A percentile compares a stretch with the other conserved stretches of the same genome.
Evolutionary conservation across 768 basidiomycete species (phyloP).

Genomic region (Arthromyces matolae): DNA sequence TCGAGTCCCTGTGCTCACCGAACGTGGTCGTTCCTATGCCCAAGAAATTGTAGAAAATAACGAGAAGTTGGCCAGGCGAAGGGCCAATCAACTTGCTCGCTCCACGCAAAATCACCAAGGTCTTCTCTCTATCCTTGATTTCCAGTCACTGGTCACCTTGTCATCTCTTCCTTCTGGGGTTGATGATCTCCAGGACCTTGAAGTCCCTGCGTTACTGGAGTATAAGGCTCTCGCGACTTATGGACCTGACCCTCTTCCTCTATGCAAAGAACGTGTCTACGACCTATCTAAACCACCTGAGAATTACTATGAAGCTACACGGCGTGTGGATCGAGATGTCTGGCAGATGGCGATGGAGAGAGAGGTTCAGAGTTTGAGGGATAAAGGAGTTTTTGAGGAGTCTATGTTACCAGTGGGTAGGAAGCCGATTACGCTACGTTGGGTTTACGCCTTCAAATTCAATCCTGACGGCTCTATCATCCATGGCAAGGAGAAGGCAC

Average conservation of each 20-base stretch:
- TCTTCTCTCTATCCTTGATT: no score
- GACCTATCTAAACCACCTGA: conserved; percentile 15
- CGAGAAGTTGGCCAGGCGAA: no score
- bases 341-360: conserved; percentile 24
- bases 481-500: conserved; percentile 24
- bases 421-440: conserved; percentile 25
- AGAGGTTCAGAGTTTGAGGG: conserved; percentile 18
- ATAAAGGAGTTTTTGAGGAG: conserved; percentile 26
- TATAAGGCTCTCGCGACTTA: neutral
- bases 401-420: conserved; percentile 20
- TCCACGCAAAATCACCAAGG: no score
- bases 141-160: no score
- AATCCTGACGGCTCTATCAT: conserved; percentile 31
- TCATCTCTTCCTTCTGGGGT: no score
- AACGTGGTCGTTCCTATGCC: no score
- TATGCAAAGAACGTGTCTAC: neutral
- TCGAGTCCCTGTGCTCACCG: no score
- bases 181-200: no score
- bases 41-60: no score
- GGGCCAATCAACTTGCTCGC: neutral
- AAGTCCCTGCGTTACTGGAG: neutral
- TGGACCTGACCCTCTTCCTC: no score
- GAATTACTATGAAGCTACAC: conserved; percentile 17
- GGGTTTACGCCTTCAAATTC: conserved; percentile 37
- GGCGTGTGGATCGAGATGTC: conserved; percentile 10